Evolutionary conservation across 169 alveolate species (phyloP).

Genomic region (Perkinsus chesapeaki): DNA sequence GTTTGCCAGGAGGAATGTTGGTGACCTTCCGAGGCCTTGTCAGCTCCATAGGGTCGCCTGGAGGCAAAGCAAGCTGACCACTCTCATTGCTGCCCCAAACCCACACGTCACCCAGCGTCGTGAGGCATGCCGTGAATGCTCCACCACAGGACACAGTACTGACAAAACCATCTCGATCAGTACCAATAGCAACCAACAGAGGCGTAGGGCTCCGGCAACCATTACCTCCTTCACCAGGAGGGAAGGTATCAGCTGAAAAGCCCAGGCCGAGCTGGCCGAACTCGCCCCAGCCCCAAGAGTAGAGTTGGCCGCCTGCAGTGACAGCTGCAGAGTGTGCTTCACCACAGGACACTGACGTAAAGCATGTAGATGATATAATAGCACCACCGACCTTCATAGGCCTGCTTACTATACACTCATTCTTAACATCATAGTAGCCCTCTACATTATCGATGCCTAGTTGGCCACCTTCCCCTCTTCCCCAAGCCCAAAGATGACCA

Average conservation of each 20-base stretch:
- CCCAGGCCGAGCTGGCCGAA: slow-evolving; percentile 38
- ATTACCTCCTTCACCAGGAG: not conserved
- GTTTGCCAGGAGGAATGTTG: not conserved
- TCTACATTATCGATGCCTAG: not conserved
- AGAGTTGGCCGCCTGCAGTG: slow-evolving; percentile 25
- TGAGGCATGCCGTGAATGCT: slow-evolving; percentile 40
- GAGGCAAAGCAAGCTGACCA: not conserved
- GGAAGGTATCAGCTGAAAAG: not conserved
- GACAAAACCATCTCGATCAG: not conserved
- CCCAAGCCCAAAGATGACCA: slow-evolving; percentile 60
- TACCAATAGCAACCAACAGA: not conserved
- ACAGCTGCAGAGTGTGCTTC: slow-evolving; percentile 31
- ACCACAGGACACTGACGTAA: slow-evolving; percentile 34
- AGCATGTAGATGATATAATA: not conserved
- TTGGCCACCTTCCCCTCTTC: slow-evolving; percentile 18
- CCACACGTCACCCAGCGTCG: slow-evolving; percentile 41
- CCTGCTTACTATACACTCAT: not conserved
- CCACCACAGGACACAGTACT: slow-evolving; percentile 38
- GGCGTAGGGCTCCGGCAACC: not conserved
- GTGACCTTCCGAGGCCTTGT: slow-evolving; percentile 24
- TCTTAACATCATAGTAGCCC: not conserved
- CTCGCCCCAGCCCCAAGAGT: slow-evolving; percentile 46
- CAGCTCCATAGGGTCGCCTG: not conserved
- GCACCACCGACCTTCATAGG: not conserved
- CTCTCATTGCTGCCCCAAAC: slow-evolving; percentile 45